Percentiles rank a stretch among this genome's conserved stretches.
phyloP scores from a whole-genome alignment of 2,329 filamentous ascomycete species.

The Penicillium oxalicum region DNA sequence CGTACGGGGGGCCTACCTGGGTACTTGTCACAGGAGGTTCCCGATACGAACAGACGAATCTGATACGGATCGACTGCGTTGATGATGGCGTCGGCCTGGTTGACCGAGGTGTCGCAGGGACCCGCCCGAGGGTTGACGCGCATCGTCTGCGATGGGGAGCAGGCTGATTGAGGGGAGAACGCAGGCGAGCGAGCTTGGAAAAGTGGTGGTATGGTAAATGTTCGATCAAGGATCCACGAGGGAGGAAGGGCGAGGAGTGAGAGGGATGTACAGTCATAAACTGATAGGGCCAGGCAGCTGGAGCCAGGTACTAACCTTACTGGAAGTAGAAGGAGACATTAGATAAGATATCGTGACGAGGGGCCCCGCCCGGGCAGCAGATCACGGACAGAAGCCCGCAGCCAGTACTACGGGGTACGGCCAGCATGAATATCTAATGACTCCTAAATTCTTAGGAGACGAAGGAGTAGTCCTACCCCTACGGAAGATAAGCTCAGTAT shows the following conservation, averaged over 20 bases:
- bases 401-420: too few relatives aligned
- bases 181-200: neutral
- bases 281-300: too few relatives aligned
- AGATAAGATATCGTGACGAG: too few relatives aligned
- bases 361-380: too few relatives aligned
- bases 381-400: too few relatives aligned
- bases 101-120: conserved; percentile 3
- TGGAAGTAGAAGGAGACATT: too few relatives aligned
- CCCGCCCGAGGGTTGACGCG: conserved; percentile 7
- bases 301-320: too few relatives aligned
- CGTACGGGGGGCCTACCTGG: conserved; percentile 28
- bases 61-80: conserved; percentile 24
- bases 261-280: conserved; percentile 2
- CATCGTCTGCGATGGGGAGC: conserved; percentile 7
- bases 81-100: conserved; percentile 17
- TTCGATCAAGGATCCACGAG: conserved; percentile 16
- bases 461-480: too few relatives aligned
- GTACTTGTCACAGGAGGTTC: conserved; percentile 35
- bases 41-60: conserved; percentile 26
- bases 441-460: too few relatives aligned
- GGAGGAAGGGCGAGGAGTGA: conserved; percentile 7
- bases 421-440: too few relatives aligned
- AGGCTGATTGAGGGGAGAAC: neutral
- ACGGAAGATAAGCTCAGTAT: too few relatives aligned
- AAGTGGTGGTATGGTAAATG: conserved; percentile 7